These are phyloP conservation scores for Plasmopara halstedii DNA, from an alignment of 352 stramenopile genomes.

Conservation along the genomic window DNA sequence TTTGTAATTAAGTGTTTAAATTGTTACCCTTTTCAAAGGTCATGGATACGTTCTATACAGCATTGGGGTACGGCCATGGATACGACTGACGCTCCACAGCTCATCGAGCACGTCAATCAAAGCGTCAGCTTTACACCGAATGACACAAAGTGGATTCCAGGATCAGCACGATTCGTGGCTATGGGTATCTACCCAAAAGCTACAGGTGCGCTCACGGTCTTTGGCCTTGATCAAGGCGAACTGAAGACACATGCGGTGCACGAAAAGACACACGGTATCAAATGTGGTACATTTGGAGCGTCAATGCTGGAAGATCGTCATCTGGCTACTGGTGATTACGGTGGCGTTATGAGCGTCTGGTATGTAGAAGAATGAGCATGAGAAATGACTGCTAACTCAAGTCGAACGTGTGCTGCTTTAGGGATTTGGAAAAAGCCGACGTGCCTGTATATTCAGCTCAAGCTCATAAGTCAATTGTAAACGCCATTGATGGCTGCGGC, in stretches of 20 bases:
- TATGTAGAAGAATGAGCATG: slow-evolving; percentile 6
- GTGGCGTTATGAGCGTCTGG: slow-evolving; percentile 72
- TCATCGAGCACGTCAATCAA: slow-evolving; percentile 95
- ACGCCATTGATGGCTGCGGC: slow-evolving; percentile 93
- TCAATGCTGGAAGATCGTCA: slow-evolving; percentile 85
- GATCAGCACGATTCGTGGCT: slow-evolving; percentile 88
- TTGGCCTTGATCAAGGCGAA: slow-evolving; percentile 86
- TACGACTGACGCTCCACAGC: slow-evolving; percentile 92
- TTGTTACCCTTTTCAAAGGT: no score
- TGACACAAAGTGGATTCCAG: slow-evolving; percentile 93
- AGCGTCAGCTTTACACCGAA: slow-evolving; percentile 92
- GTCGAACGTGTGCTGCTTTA: slow-evolving; percentile 10
- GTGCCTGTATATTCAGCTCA: slow-evolving; percentile 83
- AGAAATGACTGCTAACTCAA: slow-evolving; percentile 2
- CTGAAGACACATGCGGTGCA: slow-evolving; percentile 55
- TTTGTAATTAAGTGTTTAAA: no score
- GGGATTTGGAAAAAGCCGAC: slow-evolving; percentile 77
- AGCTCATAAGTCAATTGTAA: slow-evolving; percentile 91
- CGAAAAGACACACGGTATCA: slow-evolving; percentile 89
- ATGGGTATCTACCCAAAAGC: slow-evolving; percentile 91
- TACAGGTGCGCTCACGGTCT: slow-evolving; percentile 89
- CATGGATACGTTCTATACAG: slow-evolving; percentile 14
- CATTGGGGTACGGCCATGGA: slow-evolving; percentile 68
- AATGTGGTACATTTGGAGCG: slow-evolving; percentile 94
- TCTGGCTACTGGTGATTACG: slow-evolving; percentile 77